Conservation (phyloP, 73 alveolate species). For the Stentor roeselii region DNA sequence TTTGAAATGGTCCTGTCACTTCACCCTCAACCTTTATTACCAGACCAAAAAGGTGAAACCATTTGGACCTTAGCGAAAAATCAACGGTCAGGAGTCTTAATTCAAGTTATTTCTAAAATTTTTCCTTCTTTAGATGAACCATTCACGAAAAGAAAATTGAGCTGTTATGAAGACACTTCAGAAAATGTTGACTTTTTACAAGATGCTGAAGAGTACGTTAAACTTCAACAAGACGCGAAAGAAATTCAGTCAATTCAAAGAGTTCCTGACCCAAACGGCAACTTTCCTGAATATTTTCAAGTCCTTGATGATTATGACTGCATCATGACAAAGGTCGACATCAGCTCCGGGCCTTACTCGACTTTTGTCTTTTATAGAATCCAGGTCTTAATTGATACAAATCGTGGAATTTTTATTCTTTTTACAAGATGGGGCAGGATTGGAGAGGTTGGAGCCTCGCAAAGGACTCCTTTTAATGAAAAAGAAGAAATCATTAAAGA, state of each 20-base stretch:
- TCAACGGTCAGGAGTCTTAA: too few relatives aligned
- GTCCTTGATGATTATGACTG: constrained; percentile 84
- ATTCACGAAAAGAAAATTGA: too few relatives aligned
- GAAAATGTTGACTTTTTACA: constrained; percentile 53
- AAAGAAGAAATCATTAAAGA: constrained; percentile 79
- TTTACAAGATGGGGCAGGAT: constrained; percentile 97
- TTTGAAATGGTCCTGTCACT: constrained; percentile 55
- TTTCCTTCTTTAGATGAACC: too few relatives aligned
- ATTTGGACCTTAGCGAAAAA: too few relatives aligned
- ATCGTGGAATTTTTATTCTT: constrained; percentile 83
- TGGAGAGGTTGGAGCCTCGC: constrained; percentile 92
- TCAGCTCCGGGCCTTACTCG: constrained; percentile 87
- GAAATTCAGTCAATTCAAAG: constrained; percentile 42
- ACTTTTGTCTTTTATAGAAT: constrained; percentile 92
- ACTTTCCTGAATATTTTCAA: constrained; percentile 57
- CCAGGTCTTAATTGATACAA: constrained; percentile 89
- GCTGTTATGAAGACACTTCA: too few relatives aligned
- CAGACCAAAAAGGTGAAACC: too few relatives aligned
- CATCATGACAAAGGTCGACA: constrained; percentile 91
- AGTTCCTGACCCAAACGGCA: constrained; percentile 67
- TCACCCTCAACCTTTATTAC: too few relatives aligned
- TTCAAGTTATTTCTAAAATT: constrained; percentile 38
- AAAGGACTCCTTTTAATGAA: constrained; percentile 86
- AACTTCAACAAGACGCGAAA: constrained; percentile 38
- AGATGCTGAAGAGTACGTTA: constrained; percentile 70